phyloP scores from a whole-genome alignment of 78 protist genomes.

The Dictyostelium firmibasis region DNA sequence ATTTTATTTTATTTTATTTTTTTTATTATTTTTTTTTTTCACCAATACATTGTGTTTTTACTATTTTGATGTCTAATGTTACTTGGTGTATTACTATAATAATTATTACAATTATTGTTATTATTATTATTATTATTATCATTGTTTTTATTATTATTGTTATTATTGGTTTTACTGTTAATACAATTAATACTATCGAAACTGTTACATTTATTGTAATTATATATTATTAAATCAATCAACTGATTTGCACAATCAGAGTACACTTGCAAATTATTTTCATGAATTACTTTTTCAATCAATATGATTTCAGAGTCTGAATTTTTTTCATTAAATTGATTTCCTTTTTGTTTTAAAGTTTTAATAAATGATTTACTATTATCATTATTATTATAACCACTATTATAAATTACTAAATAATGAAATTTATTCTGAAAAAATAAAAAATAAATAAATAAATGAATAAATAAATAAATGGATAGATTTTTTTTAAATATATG shows the following conservation, averaged over 20 bases:
- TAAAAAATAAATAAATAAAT: background rate
- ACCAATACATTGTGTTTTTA: background rate
- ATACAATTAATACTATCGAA: too few species aligned
- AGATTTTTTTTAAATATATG: background rate
- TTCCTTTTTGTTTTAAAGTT: background rate
- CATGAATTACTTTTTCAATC: background rate
- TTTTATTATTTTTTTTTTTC: too few species aligned
- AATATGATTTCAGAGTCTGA: background rate
- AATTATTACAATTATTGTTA: background rate
- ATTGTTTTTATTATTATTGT: too few species aligned
- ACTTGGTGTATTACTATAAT: background rate
- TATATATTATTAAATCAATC: background rate
- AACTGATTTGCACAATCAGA: background rate
- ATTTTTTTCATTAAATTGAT: constrained; percentile 1
- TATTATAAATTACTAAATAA: background rate
- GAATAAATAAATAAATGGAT: background rate
- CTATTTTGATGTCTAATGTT: background rate
- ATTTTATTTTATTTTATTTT: too few species aligned
- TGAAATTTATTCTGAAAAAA: background rate
- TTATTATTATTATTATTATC: background rate
- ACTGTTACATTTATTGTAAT: background rate
- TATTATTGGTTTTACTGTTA: too few species aligned
- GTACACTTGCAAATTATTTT: background rate
- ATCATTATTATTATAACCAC: background rate
- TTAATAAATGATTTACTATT: background rate